Conservation (phyloP, 1,284 basidiomycete species). For the Boletus sp. region DNA sequence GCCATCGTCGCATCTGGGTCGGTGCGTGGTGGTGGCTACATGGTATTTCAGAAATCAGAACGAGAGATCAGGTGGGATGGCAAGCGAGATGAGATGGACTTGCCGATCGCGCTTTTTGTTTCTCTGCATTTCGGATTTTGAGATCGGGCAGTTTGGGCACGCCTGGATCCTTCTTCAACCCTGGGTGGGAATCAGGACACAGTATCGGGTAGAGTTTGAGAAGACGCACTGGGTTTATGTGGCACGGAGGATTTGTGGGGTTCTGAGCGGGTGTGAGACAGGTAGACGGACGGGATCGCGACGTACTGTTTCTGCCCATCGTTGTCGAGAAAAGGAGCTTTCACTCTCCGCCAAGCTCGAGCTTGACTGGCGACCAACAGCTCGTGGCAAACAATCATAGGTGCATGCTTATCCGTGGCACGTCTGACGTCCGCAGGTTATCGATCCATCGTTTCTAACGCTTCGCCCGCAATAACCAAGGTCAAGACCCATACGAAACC, state of each 20-base stretch:
- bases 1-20: slow-evolving; percentile 68
- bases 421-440: too few relatives aligned
- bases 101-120: slow-evolving; percentile 41
- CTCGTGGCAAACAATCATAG: too few relatives aligned
- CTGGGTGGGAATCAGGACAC: slow-evolving; percentile 34
- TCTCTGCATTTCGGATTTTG: slow-evolving; percentile 57
- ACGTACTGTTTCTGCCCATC: slow-evolving; percentile 60
- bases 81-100: slow-evolving; percentile 9
- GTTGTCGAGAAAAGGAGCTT: slow-evolving; percentile 8
- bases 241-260: slow-evolving; percentile 46
- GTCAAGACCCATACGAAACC: too few relatives aligned
- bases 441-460: too few relatives aligned
- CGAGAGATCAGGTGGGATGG: neutral
- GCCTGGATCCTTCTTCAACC: slow-evolving; percentile 80
- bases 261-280: slow-evolving; percentile 29
- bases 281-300: neutral
- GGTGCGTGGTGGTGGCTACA: slow-evolving; percentile 22
- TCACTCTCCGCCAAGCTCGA: slow-evolving; percentile 11
- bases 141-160: slow-evolving; percentile 72
- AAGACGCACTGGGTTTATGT: slow-evolving; percentile 50
- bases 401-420: too few relatives aligned
- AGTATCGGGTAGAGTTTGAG: neutral
- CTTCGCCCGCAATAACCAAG: too few relatives aligned
- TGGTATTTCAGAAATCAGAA: too few relatives aligned
- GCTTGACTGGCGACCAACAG: too few relatives aligned